A percentile compares a stretch with the other conserved stretches of the same genome.
phyloP scores from a whole-genome alignment of 129 eudicot genomes.

The sunflower (Helianthus annuus) region DNA sequence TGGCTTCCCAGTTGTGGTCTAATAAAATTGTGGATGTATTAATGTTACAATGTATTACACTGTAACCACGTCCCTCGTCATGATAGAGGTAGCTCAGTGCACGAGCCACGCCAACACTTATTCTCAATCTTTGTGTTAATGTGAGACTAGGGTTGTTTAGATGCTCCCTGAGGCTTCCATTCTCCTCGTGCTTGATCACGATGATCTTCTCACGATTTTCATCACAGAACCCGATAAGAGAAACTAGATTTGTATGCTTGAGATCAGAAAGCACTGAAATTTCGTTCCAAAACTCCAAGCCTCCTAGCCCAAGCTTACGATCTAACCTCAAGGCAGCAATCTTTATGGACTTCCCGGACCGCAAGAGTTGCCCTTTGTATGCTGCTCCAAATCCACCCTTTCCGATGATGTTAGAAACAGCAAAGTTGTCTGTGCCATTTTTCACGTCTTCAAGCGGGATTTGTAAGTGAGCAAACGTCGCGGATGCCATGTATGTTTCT shows the following conservation, averaged over 20 bases:
- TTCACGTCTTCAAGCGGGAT: neutral
- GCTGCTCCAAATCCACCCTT: neutral
- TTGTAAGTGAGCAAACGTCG: neutral
- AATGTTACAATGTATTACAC: neutral
- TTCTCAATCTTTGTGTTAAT: neutral
- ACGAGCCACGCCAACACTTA: neutral
- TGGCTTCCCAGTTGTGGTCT: neutral
- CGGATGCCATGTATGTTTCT: neutral
- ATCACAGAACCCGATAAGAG: neutral
- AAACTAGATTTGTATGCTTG: slow-evolving; percentile 1
- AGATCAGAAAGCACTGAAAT: neutral
- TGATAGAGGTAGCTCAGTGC: neutral
- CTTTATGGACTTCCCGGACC: neutral
- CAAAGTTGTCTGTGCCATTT: neutral
- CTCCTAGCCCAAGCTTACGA: neutral
- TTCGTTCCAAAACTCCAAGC: neutral
- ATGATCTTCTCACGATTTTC: slow-evolving; percentile 1
- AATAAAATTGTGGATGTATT: neutral
- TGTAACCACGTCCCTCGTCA: neutral
- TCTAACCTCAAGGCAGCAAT: neutral
- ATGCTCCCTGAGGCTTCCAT: neutral
- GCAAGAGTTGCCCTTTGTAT: neutral
- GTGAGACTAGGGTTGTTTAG: neutral
- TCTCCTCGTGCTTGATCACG: neutral
- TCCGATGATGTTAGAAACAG: neutral